Base-by-base conservation (phyloP, 331 rosid genomes). In the Pyrus hybrid region DNA sequence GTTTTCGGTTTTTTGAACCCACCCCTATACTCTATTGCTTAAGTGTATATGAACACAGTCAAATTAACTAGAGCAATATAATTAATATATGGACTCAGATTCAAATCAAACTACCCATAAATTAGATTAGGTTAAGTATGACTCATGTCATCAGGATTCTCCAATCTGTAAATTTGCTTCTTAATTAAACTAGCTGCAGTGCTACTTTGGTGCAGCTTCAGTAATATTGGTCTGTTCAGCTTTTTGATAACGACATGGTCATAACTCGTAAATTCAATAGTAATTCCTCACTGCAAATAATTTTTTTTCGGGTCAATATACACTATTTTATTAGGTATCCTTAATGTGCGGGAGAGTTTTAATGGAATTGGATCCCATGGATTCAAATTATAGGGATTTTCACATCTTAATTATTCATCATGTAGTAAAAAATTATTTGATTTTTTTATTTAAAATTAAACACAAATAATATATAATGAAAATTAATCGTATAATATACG, bases 341-440 rank as follows among this genome's bases (percentile, higher is more conserved):
- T 49, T 49, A 6, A 49, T 49, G 56, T 35, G 43, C 2, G 12
- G 43, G 43, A 35, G 43, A 35, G 41, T 35, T 33, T 33, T 35
- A 35, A 35, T 35, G 41, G 41, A 35, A 7, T 35, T 35, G 41
- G 41, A 35, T 35, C 28, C 28, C 28, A 26, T 26, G 28, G 11
- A 0, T 35, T 35, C 41, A 35, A 35, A 8, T 35, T 8, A 10
- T 35, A 8, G 3, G 41, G 1, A 35, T 30, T 5, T 0, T 35
- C 0, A 2, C 3, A 35, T 35, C 0, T 35, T 35, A 35, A 1
- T 0, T 1, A 35, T 35, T 35, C 41, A 33, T 33, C 1, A 0
- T 33, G 0, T 33, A 0, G 10, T 33, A 33, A 35, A 33, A 35
- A 35, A 8, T 2, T 35, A 8, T 35, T 35, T 35, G 11, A 35